Evolutionary conservation across 805 yeast species (phyloP), one percentile per base, ranked within the genome.

Genomic region (Lachancea cidri): DNA sequence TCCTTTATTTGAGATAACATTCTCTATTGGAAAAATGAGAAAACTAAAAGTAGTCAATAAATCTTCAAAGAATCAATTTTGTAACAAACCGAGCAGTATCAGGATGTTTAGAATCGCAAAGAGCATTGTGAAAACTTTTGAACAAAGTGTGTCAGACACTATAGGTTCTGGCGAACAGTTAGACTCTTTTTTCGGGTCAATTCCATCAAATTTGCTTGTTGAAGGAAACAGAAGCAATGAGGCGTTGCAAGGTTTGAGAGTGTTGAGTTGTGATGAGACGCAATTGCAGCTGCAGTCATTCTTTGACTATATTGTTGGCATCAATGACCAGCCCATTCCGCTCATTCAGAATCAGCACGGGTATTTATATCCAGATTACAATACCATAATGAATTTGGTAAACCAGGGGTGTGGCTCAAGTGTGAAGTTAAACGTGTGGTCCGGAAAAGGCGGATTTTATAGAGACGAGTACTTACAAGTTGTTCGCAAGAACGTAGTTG

Each of bases 291-390:
- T 93, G 20, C 94, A 88, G 62, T 72, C 93, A 7, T 83, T 86
- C 77, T 93, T 91, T 56, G 98, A 91, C 59, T 91, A 73, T 58
- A 77, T 91, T 27, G 72, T 87, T n/a, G 83, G 84, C 1, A 68
- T 88, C 42, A 86, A 91, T 52, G 86, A 85, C 34, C 81, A 76
- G 48, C 84, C 83, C 15, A 53, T 79, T 17, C 68, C 71, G 14
- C 49, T 68, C 20, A 43, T 57, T 14, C 49, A 62, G 44, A 58
- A 60, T 29, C 64, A 63, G 18, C 57, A 64, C 32, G 61, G 66
- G 15, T 57, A 54, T 33, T 44, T 60, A 37, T 52, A 62, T n/a
- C 70, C 74, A 16, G 72, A 76, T 55, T 71, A 66, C 48, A 66
- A 68, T 20, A 63, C 68, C 17, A 61, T 68, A 8, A 43, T 50